phyloP scores from a whole-genome alignment of 768 basidiomycete species.

The Phylloporus sp. region DNA sequence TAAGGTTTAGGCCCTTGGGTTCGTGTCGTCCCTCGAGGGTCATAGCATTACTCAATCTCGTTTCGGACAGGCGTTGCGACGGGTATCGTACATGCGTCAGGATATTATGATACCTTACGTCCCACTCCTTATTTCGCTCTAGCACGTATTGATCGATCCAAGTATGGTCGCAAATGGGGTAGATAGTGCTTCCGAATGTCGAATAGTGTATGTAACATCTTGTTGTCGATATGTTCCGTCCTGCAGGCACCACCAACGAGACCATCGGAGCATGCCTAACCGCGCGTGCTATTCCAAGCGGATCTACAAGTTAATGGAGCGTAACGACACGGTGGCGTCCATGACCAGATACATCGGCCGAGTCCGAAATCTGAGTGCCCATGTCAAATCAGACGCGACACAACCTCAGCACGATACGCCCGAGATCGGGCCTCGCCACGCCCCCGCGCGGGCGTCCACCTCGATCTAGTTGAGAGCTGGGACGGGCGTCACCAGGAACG shows the following conservation, averaged over 20 bases:
- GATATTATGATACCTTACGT: not conserved
- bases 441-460: not conserved
- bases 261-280: not conserved
- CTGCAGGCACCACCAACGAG: not conserved
- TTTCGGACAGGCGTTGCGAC: not conserved
- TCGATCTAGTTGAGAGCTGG: not conserved
- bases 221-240: not conserved
- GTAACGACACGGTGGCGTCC: not conserved
- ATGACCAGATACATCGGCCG: not conserved
- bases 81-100: not conserved
- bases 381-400: not conserved
- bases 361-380: not conserved
- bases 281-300: not conserved
- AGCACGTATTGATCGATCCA: slow-evolving; percentile 1
- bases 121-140: not conserved
- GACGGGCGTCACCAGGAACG: slow-evolving; percentile 17
- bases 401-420: not conserved
- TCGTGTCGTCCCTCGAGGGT: not conserved
- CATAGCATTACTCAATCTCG: not conserved
- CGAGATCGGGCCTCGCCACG: not conserved
- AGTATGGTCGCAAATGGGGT: not conserved
- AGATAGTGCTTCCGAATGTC: not conserved
- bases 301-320: not conserved
- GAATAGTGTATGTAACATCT: not conserved
- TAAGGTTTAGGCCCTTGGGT: not conserved